Evolutionary conservation across 2,329 filamentous ascomycete species (phyloP).

Genomic region (Truncatella angustata): DNA sequence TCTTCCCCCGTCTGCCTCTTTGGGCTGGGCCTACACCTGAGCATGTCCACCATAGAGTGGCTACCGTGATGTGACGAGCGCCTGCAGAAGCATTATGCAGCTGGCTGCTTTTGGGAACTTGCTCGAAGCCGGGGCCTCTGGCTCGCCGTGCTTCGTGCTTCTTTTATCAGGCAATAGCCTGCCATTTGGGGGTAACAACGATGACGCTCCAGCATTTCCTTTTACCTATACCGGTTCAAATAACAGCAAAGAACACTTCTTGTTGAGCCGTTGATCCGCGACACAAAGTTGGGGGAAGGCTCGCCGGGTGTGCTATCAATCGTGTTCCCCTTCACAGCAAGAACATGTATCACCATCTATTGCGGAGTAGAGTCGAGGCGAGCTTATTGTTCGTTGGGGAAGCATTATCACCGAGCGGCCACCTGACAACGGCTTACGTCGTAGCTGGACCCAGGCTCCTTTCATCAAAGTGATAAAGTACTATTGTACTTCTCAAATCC

Average conservation of each 20-base stretch:
- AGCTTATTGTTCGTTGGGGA: conserved; percentile 1
- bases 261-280: too few relatives aligned
- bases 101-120: conserved; percentile 9
- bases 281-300: too few relatives aligned
- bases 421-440: too few relatives aligned
- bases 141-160: not conserved
- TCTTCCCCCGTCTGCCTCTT: conserved; percentile 6
- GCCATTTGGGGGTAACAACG: not conserved
- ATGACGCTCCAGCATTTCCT: not conserved
- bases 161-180: not conserved
- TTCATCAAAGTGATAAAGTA: too few relatives aligned
- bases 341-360: conserved; percentile 8
- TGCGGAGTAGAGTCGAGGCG: conserved; percentile 3
- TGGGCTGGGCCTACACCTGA: conserved; percentile 6
- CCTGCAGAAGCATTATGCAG: conserved; percentile 11
- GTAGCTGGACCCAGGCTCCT: too few relatives aligned
- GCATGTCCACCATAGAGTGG: conserved; percentile 9
- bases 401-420: not conserved
- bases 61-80: conserved; percentile 13
- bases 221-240: not conserved
- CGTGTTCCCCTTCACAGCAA: not conserved
- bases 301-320: not conserved
- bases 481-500: too few relatives aligned
- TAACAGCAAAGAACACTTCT: not conserved
- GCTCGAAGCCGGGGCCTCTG: not conserved